These are phyloP conservation scores for Globisporangium cystogenes DNA, from an alignment of 352 stramenopile genomes.

Conservation along the genomic window DNA sequence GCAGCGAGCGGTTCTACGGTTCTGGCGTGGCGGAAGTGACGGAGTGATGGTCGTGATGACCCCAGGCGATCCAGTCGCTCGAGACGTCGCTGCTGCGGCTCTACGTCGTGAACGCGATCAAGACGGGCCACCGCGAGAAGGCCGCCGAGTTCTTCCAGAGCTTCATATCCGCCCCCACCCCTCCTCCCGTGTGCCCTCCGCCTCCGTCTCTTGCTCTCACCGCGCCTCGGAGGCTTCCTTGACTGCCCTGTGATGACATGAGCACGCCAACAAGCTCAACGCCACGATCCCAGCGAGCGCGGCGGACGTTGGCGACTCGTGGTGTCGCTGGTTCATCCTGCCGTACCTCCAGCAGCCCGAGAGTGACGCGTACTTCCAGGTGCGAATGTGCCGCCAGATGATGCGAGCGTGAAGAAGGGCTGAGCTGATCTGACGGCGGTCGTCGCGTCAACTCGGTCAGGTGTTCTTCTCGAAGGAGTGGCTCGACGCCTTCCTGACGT, in stretches of 20 bases:
- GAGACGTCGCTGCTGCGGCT: conserved; percentile 62
- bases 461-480: conserved; percentile 70
- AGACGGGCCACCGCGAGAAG: conserved; percentile 61
- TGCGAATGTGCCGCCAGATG: conserved; percentile 3
- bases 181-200: not conserved
- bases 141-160: conserved; percentile 70
- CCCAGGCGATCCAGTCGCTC: conserved; percentile 58
- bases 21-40: not conserved
- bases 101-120: conserved; percentile 76
- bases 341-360: conserved; percentile 75
- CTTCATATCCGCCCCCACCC: conserved; percentile 32
- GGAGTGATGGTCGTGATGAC: not conserved
- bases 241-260: conserved; percentile 4
- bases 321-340: conserved; percentile 80
- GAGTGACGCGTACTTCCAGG: conserved; percentile 63
- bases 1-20: not conserved
- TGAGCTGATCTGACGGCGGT: not conserved
- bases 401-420: too few relatives aligned
- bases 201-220: not conserved
- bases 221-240: conserved; percentile 7
- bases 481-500: conserved; percentile 65
- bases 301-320: conserved; percentile 31
- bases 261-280: conserved; percentile 61
- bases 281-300: conserved; percentile 23
- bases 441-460: conserved; percentile 6